Evolutionary conservation across 257 asterid genomes (phyloP).

Genomic region (Nicotiana benthamiana): DNA sequence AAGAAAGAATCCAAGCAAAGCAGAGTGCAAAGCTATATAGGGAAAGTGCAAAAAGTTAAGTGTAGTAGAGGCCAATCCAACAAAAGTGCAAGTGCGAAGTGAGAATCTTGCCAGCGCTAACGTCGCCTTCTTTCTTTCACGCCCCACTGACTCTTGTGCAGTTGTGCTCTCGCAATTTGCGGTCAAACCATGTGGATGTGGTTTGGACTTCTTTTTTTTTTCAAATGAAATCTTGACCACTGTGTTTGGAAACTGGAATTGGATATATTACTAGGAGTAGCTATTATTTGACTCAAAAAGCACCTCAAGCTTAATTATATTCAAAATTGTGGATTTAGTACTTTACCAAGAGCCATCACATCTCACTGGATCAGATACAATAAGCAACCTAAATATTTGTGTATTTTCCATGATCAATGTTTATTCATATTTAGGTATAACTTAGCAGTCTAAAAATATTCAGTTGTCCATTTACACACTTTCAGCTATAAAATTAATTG

Average conservation of each 20-base stretch:
- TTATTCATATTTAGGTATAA: background rate
- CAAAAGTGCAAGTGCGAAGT: background rate
- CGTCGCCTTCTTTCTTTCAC: constrained; percentile 20
- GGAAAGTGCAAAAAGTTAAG: no score
- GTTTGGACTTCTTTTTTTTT: background rate
- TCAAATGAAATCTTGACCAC: no score
- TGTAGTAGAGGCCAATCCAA: no score
- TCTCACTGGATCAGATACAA: background rate
- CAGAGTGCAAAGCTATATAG: no score
- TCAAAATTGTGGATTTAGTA: background rate
- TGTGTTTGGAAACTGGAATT: background rate
- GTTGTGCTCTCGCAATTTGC: background rate
- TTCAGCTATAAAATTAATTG: no score
- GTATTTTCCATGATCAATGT: background rate
- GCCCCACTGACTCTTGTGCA: background rate
- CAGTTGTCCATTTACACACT: background rate
- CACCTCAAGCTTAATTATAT: background rate
- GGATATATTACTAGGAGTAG: background rate
- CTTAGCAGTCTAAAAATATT: background rate
- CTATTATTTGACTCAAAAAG: background rate
- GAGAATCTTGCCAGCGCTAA: constrained; percentile 20
- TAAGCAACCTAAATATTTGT: background rate
- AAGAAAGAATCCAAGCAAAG: no score
- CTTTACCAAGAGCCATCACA: background rate
- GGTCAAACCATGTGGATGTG: constrained; percentile 16